These are phyloP conservation scores for Lunasporangiospora selenospora DNA, from an alignment of 192 early-diverging fungal species.

Conservation along the genomic window DNA sequence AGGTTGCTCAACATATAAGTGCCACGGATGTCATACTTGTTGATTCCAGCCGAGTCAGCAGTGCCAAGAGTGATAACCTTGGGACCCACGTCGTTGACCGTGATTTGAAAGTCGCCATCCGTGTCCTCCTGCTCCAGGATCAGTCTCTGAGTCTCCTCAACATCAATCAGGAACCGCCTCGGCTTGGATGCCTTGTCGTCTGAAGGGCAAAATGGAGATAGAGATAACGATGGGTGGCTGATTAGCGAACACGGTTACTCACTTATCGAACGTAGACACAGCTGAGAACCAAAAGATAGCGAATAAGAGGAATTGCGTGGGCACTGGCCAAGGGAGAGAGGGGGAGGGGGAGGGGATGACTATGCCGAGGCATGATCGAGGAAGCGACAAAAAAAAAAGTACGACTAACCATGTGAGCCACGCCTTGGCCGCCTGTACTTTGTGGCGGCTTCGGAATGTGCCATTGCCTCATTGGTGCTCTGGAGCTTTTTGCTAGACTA, in stretches of 20 bases:
- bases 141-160: constrained; percentile 76
- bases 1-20: constrained; percentile 96
- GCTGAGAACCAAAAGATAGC: too few species aligned
- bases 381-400: not conserved
- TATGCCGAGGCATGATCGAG: not conserved
- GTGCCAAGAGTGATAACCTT: constrained; percentile 89
- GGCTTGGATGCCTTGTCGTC: constrained; percentile 70
- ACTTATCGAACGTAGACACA: too few species aligned
- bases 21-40: constrained; percentile 90
- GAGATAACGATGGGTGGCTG: not conserved
- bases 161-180: constrained; percentile 85
- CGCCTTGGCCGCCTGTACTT: constrained; percentile 56
- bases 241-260: too few species aligned
- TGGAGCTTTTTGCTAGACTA: constrained; percentile 27
- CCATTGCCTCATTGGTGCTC: constrained; percentile 30
- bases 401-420: constrained; percentile 53
- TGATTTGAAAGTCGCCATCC: constrained; percentile 94
- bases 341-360: not conserved
- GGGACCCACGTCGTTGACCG: constrained; percentile 89
- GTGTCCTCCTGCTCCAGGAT: constrained; percentile 96
- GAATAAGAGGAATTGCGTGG: too few species aligned
- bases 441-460: constrained; percentile 36
- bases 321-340: too few species aligned
- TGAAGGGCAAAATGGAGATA: constrained; percentile 4
- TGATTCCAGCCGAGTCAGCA: constrained; percentile 83